Base-by-base conservation (phyloP, 495 filamentous ascomycete species). In the Terfezia claveryi region DNA sequence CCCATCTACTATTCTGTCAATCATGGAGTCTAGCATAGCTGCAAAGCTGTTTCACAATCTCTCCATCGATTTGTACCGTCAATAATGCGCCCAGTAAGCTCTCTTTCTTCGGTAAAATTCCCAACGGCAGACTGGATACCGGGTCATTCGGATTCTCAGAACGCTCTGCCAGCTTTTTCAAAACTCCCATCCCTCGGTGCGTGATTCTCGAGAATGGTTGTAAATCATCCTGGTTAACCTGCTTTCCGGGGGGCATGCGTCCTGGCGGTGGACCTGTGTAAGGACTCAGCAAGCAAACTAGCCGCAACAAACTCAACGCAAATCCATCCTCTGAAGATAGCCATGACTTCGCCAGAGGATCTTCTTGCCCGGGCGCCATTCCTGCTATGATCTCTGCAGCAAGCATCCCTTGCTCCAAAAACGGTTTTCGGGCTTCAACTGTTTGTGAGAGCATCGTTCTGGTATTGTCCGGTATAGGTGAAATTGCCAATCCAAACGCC, bases 361-460 rank as follows among this genome's bases (percentile, higher is more conserved):
- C 75, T 59, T 93, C 87, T 17, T 75, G 74, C 0, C 74, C 75
- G n/a, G 84, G 84, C 2, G 76, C 77, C 14, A 94, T 74, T 7
- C 78, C 76, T 4, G 85, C 76, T 9, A 95, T 69, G 54, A 95
- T 91, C 60, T 98, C 89, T 4, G 86, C 89, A 2, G 88, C 84
- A 7, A 98, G 71, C 58, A 98, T 77, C 7, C 86, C 86, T 70
- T 98, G 91, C 75, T 87, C 84, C 51, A 98, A 70, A 57, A 83
- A 78, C 0, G 91, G 80, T 67, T 87, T 89, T 37, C 91, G 83
- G 10, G 75, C 79, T 66, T 93, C 85, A 16, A 85, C 77, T 10
- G 84, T 74, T 2, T 78, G 73, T 3, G 80, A 71, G 2, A 78
- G 64, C 0, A 71, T 61, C 5, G 63, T 65, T 36, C 61, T 65